Evolutionary conservation across 441 rosid species (phyloP), one percentile per base, ranked within the genome.

Genomic region (Aquilaria agallochum): DNA sequence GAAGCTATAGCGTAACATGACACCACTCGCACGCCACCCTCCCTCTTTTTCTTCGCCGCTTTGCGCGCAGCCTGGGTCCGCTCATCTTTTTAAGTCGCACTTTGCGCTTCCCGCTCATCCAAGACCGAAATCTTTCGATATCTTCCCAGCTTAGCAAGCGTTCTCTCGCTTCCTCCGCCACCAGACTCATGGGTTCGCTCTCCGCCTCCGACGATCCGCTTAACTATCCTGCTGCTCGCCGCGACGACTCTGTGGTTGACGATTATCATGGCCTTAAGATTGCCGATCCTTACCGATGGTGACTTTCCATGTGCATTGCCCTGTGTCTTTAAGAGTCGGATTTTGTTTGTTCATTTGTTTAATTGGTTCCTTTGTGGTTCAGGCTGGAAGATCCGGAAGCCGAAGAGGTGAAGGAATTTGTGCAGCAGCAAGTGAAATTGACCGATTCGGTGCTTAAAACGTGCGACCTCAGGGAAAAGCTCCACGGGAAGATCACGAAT

Each of bases 381-480:
- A 95, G 98, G 98, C 85, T 92, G 31, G 98, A 95, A 75, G 96
- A 92, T 84, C 90, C 95, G 8, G 96, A 95, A 49, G 83, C 95
- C 1, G 89, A 84, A 53, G 95, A 88, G 64, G 89, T 80, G 42
- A 90, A 88, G 61, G 86, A 80, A 20, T 95, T 88, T 12, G 97
- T 92, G 1, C 57, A 80, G 63, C 76, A 74, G 56, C 97, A 92
- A 71, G 94, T 84, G 73, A 72, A 78, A 63, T 62, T 95, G 83
- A 83, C 91, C 2, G 84, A 90, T 32, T 75, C 84, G 5, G 87
- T 92, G 67, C 80, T 92, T 54, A 74, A 72, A 44, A 69, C 63
- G 7, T 92, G 99, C 49, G 94, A 84, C 2, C 13, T 69, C 1
- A 87, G 83, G 66, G 92, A 76, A 4, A 84, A 83, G 76, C 80